Evolutionary conservation across 2,329 filamentous ascomycete species (phyloP).

Genomic region (Fusarium poae): DNA sequence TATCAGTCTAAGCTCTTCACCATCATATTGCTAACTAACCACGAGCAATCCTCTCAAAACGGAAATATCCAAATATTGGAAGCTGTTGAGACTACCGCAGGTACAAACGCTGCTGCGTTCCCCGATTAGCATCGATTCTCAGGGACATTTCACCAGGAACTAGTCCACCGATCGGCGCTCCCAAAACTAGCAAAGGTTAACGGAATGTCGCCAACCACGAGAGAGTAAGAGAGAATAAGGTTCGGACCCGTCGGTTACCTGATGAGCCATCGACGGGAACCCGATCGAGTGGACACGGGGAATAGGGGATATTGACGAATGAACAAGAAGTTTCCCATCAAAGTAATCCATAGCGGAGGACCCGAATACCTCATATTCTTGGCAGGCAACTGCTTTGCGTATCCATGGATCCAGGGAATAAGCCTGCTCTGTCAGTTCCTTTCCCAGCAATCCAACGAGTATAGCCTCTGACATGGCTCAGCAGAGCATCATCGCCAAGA

Average conservation of each 20-base stretch:
- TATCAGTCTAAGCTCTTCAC: not conserved
- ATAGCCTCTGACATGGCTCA: not conserved
- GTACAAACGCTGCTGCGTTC: constrained; percentile 1
- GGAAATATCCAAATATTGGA: not conserved
- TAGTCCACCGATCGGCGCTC: not conserved
- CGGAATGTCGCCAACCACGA: not conserved
- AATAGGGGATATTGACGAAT: constrained; percentile 1
- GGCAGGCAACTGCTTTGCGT: not conserved
- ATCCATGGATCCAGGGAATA: not conserved
- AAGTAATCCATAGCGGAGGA: not conserved
- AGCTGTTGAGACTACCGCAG: not conserved
- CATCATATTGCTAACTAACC: not conserved
- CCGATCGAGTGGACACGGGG: constrained; percentile 8
- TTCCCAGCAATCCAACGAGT: not conserved
- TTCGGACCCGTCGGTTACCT: constrained; percentile 19
- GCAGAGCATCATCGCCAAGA: not conserved
- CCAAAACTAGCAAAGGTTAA: constrained; percentile 1
- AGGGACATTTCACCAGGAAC: not conserved
- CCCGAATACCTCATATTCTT: constrained; percentile 16
- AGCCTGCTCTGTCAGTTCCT: not conserved
- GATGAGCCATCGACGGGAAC: constrained; percentile 23
- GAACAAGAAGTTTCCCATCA: not conserved
- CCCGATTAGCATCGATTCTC: not conserved
- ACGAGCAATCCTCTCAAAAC: not conserved
- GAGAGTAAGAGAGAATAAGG: constrained; percentile 11